Evolutionary conservation across 306 rosid genomes (phyloP), one percentile per base, ranked within the genome.

Genomic region (Biancaea sappan): DNA sequence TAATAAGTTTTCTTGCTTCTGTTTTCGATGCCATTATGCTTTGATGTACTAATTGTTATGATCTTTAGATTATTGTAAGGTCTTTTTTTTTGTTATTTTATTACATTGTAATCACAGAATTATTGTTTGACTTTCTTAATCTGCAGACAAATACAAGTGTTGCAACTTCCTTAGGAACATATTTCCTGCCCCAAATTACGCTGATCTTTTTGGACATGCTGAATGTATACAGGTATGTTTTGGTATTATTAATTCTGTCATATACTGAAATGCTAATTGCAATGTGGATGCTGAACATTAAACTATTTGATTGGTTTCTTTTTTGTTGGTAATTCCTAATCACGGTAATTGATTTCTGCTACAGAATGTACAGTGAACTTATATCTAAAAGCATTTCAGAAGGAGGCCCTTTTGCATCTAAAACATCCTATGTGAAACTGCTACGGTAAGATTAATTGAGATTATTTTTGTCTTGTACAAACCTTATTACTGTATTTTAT

Each of bases 361-460:
- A 78, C 96, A 95, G 99, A 85, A 95, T 95, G 99, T 95, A 95
- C 84, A 95, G 99, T 73, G 99, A 95, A 78, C 98, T 95, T 76
- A 86, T 95, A 80, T 95, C 99, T 40, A 92, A 84, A 82, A 88
- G 89, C 86, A 95, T 95, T 69, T 85, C 98, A 4, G 96, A 88
- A 66, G 99, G 99, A 67, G 98, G 96, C 0, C 97, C 98, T 31
- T 92, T 1, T 18, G 89, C 99, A 47, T 95, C 99, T 37, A 88
- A 82, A 76, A 85, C 99, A 50, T 94, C 99, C 66, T 88, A 86
- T 67, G 99, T 94, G 72, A 94, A 94, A 81, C 96, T 95, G 65
- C 76, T 95, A 35, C 88, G 99, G 99, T 95, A 62, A 47, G 80
- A 54, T 59, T 56, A 32, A 13, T 77, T 38, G 28, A 72, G 59